phyloP scores from a whole-genome alignment of 176 grass and related monocot species.

The Lolium multiflorum region DNA sequence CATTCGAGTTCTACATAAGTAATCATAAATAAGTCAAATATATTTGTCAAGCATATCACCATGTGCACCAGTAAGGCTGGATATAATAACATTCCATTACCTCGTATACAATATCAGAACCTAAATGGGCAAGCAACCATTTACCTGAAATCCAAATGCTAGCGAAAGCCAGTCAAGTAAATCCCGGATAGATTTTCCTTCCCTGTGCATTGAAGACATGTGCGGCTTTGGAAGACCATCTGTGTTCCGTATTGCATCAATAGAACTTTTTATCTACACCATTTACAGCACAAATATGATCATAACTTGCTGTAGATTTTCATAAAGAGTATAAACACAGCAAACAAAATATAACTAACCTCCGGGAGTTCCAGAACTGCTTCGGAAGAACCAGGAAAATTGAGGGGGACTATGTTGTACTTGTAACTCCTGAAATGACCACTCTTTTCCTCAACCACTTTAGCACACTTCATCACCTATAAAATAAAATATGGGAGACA shows the following conservation, averaged over 20 bases:
- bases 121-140: slow-evolving; percentile 7
- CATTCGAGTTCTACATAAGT: slow-evolving; percentile 64
- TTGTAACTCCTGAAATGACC: slow-evolving; percentile 66
- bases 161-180: slow-evolving; percentile 79
- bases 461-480: slow-evolving; percentile 52
- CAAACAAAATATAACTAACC: slow-evolving; percentile 41
- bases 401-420: slow-evolving; percentile 75
- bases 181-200: slow-evolving; percentile 52
- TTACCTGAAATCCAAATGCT: slow-evolving; percentile 79
- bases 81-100: neutral
- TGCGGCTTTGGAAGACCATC: slow-evolving; percentile 61
- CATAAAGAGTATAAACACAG: slow-evolving; percentile 16
- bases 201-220: slow-evolving; percentile 29
- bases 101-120: slow-evolving; percentile 21
- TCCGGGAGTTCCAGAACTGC: slow-evolving; percentile 64
- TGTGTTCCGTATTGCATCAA: slow-evolving; percentile 50
- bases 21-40: slow-evolving; percentile 29
- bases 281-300: slow-evolving; percentile 34
- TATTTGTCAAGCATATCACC: slow-evolving; percentile 26
- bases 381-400: slow-evolving; percentile 59
- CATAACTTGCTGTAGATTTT: slow-evolving; percentile 8
- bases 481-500: slow-evolving; percentile 22
- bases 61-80: slow-evolving; percentile 23
- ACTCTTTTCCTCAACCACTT: slow-evolving; percentile 58
- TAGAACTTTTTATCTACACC: slow-evolving; percentile 58